Base-by-base conservation (phyloP, 2,329 filamentous ascomycete genomes). In the Beauveria pseudobassiana region DNA sequence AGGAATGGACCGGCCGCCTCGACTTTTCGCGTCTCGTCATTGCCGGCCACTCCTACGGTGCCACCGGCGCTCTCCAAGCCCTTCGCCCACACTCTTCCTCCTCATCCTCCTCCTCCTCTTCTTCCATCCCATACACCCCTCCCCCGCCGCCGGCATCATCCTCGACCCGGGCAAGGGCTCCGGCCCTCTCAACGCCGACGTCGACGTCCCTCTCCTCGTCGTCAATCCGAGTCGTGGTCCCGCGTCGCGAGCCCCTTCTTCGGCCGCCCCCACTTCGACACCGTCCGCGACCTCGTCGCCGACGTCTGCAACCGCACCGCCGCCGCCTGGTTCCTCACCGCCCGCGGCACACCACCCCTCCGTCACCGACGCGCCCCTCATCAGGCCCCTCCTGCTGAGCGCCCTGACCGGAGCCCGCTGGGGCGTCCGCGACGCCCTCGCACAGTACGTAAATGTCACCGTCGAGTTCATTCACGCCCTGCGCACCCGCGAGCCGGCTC, bases 181-280 rank as follows among this genome's bases (percentile, higher is more conserved):
- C 64, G 87, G 87, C 0, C 82, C 77, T 0, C 75, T 89, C 12
- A 88, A 88, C 72, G 69, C 76, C 62, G 77, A 86, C 46, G 77
- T 88, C 64, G 67, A 76, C 34, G 81, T 86, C 1, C 85, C 87
- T 1, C 69, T 85, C 2, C 72, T 88, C 52, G 75, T 89, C 30
- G 75, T 88, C 83, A 89, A 72, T 87, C 84, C 53, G 80, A 84
- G 63, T 82, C 85, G 8, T 89, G 87, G 86, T 87, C 83, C 40
- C 77, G 77, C 40, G 74, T 76, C n/a, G 71, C 75, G 63, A 80
- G 77, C 40, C 68, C 84, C 52, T 88, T 88, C 73, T 85, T 83
- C 65, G 85, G 83, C 4, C 78, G 84, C 6, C 80, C 85, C 49
- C 86, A 89, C 70, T 89, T 88, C 63, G 80, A 84, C 42, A 82